Base-by-base conservation (phyloP, 106 monocot genomes). In the Acorus calamus region DNA sequence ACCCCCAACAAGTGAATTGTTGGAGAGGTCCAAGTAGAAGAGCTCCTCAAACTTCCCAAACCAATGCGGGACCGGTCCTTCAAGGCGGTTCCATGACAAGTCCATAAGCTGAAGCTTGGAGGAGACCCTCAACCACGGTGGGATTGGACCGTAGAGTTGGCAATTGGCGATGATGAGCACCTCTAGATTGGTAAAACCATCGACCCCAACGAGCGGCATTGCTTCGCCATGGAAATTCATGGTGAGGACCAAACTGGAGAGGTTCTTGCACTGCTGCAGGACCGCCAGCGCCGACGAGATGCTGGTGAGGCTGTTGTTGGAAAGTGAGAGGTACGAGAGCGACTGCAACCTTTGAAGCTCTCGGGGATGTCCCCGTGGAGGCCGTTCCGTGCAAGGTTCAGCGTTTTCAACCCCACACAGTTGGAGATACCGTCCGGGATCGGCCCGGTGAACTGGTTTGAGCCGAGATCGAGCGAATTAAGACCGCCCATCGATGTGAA, bases 21-120 rank as follows among this genome's bases (percentile, higher is more conserved):
- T 77, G 2, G 85, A 85, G 3, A 85, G 55, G 59, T 85, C 85
- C n/a, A 85, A 14, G 50, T 85, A 85, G 46, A 85, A 85, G 7
- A 81, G 74, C 8, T 9, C 42, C 12, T 74, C 66, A 4, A 80
- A 53, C 28, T 65, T 56, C 12, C 74, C 84, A 12, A 85, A 28
- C 74, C 80, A 85, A 47, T 68, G 9, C 47, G 84, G 84, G 64
- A 85, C 80, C 0, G 49, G 71, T 48, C 84, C 84, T 2, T 63
- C 14, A 41, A 85, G 59, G 0, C 14, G 41, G 60, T 85, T 85
- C 84, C 84, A 85, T 3, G 84, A 85, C 43, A 85, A 49, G 53
- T 85, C 84, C 67, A 85, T 11, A 43, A 85, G 63, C 64, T 53
- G 67, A 63, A 85, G 52, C 2, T 52, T 64, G n/a, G 54, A 58